These are phyloP conservation scores for Pseudomicrostroma phylloplanum DNA, from an alignment of 1,284 basidiomycete species.

Conservation along the genomic window DNA sequence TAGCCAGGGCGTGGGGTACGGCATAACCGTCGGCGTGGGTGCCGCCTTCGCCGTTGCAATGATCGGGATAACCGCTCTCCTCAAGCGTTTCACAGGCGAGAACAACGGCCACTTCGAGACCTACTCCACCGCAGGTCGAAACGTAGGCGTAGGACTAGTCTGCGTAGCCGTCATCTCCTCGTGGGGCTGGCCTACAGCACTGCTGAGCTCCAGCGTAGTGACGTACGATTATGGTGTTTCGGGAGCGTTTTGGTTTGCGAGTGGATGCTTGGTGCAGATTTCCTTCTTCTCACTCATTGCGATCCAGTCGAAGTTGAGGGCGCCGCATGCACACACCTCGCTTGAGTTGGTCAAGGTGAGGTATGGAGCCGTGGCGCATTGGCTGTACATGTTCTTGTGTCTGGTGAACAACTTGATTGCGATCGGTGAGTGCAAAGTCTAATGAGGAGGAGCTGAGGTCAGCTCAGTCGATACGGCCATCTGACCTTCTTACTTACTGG, in stretches of 20 bases:
- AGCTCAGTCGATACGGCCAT: too few species aligned
- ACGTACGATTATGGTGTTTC: conserved; percentile 43
- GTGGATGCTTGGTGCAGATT: conserved; percentile 18
- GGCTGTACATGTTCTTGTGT: conserved; percentile 42
- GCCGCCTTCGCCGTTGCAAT: conserved; percentile 18
- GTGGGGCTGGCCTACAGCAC: conserved; percentile 44
- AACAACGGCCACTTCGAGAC: conserved; percentile 23
- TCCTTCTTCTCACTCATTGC: conserved; percentile 19
- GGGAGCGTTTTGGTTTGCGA: conserved; percentile 15
- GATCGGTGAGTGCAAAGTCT: not conserved
- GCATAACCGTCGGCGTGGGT: conserved; percentile 18
- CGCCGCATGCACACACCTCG: conserved; percentile 39
- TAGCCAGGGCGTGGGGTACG: conserved; percentile 15
- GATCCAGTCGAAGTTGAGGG: conserved; percentile 16
- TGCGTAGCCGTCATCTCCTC: conserved; percentile 37
- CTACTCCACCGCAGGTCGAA: conserved; percentile 22
- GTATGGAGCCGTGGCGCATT: conserved; percentile 36
- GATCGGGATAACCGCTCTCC: conserved; percentile 16
- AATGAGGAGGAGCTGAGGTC: too few species aligned
- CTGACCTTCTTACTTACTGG: too few species aligned
- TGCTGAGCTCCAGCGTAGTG: conserved; percentile 31
- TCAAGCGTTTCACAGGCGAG: conserved; percentile 19
- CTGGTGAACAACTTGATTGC: conserved; percentile 43
- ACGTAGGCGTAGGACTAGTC: conserved; percentile 37
- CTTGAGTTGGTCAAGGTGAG: conserved; percentile 38